phyloP scores from a whole-genome alignment of 345 rosid genomes.

The Sisymbrium irio region DNA sequence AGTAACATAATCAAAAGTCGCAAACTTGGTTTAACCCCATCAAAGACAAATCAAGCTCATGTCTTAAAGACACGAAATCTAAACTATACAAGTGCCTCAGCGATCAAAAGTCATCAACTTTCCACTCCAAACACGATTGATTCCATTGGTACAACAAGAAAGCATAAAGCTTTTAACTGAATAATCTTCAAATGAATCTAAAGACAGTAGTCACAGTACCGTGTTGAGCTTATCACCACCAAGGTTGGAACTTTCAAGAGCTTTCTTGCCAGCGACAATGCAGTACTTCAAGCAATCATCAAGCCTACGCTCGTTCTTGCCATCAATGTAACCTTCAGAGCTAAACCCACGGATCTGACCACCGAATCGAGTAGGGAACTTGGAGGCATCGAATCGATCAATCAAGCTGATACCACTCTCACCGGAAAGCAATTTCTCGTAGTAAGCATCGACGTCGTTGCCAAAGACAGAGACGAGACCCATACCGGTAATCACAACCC shows the following conservation, averaged over 20 bases:
- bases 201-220: conserved; percentile 55
- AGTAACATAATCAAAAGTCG: background rate
- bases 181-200: background rate
- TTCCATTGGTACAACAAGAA: background rate
- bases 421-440: conserved; percentile 79
- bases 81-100: background rate
- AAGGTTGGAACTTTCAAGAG: conserved; percentile 84
- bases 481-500: conserved; percentile 95
- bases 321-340: conserved; percentile 81
- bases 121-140: background rate
- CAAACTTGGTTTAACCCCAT: background rate
- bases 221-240: conserved; percentile 67
- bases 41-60: background rate
- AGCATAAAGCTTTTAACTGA: background rate
- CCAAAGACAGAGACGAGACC: conserved; percentile 97
- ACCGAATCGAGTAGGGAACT: conserved; percentile 92
- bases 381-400: conserved; percentile 93
- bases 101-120: background rate
- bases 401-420: conserved; percentile 88
- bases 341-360: conserved; percentile 97
- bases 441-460: conserved; percentile 78
- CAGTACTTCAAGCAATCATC: conserved; percentile 97
- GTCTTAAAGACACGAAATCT: background rate
- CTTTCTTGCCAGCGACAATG: conserved; percentile 97
- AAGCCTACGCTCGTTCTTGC: conserved; percentile 91